phyloP scores from a whole-genome alignment of 1,139 yeast genomes.

The Sugiyamaella paludigena region DNA sequence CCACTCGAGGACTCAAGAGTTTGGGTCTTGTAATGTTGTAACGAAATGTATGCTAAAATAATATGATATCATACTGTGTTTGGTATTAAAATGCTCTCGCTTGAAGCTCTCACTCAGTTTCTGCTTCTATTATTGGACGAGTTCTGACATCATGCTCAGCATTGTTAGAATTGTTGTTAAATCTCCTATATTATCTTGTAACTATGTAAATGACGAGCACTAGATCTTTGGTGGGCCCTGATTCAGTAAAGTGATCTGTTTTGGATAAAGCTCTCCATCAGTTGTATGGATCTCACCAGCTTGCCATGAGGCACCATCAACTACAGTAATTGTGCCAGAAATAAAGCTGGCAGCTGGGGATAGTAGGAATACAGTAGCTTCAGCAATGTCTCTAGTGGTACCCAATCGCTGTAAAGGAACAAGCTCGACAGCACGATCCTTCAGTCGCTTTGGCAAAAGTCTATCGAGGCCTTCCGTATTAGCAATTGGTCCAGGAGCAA shows the following conservation, averaged over 20 bases:
- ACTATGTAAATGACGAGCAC: too few species aligned
- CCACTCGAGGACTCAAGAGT: too few species aligned
- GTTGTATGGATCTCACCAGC: slow-evolving; percentile 42
- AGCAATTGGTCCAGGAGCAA: slow-evolving; percentile 85
- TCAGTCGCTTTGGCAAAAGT: slow-evolving; percentile 43
- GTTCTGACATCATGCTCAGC: too few species aligned
- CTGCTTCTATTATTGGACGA: too few species aligned
- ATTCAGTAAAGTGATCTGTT: slow-evolving; percentile 11
- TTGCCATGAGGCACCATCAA: slow-evolving; percentile 94
- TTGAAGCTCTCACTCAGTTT: too few species aligned
- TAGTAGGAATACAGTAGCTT: slow-evolving; percentile 79
- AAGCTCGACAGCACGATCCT: slow-evolving; percentile 34
- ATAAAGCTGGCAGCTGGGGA: slow-evolving; percentile 79
- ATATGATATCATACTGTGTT: too few species aligned
- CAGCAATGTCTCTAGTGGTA: slow-evolving; percentile 74
- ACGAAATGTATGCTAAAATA: too few species aligned
- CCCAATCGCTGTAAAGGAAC: slow-evolving; percentile 78
- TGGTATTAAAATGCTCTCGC: too few species aligned
- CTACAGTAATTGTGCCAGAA: slow-evolving; percentile 74
- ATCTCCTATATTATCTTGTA: too few species aligned
- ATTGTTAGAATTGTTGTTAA: too few species aligned
- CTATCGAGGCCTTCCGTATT: slow-evolving; percentile 79
- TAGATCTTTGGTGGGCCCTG: background rate
- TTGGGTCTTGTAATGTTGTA: too few species aligned
- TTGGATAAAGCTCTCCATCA: slow-evolving; percentile 18